phyloP scores from a whole-genome alignment of 768 basidiomycete genomes.

The Sporobolomyces pararoseus region DNA sequence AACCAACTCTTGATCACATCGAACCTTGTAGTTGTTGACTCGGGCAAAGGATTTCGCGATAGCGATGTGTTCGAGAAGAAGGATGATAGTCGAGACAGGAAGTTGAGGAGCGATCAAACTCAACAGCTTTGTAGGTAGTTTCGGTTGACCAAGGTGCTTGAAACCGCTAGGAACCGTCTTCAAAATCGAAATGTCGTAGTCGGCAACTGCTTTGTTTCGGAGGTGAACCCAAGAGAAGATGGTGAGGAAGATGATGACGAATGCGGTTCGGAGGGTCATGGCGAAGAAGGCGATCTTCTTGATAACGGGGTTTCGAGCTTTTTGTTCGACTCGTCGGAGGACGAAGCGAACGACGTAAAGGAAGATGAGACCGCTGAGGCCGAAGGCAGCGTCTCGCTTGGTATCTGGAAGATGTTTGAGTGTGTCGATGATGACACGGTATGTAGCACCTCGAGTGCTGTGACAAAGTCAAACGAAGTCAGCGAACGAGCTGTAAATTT shows the following conservation, averaged over 20 bases:
- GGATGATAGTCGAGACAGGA: conserved; percentile 78
- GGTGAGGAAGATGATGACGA: conserved; percentile 69
- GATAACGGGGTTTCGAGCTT: conserved; percentile 52
- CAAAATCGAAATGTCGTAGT: conserved; percentile 61
- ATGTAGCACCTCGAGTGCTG: conserved; percentile 72
- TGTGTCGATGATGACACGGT: conserved; percentile 83
- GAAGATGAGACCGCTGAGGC: conserved; percentile 48
- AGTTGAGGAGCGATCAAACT: conserved; percentile 61
- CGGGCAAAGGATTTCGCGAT: conserved; percentile 67
- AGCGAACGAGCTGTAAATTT: conserved; percentile 47
- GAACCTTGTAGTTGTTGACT: conserved; percentile 81
- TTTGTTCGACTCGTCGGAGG: conserved; percentile 61
- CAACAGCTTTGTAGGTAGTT: conserved; percentile 25
- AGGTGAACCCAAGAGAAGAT: conserved; percentile 70
- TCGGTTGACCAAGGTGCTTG: conserved; percentile 55
- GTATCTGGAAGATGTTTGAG: conserved; percentile 65
- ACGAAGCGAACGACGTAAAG: conserved; percentile 67
- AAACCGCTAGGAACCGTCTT: conserved; percentile 61
- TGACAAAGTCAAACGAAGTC: background rate
- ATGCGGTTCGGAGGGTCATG: conserved; percentile 49
- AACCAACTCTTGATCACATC: conserved; percentile 87
- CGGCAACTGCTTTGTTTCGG: conserved; percentile 60
- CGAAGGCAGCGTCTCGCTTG: conserved; percentile 81
- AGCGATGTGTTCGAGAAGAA: conserved; percentile 67
- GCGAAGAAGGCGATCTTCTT: conserved; percentile 73